A percentile compares a stretch with the other conserved stretches of the same genome.
These are phyloP conservation scores for Apium graveolens DNA, from an alignment of 129 eudicot genomes.

Conservation along the genomic window DNA sequence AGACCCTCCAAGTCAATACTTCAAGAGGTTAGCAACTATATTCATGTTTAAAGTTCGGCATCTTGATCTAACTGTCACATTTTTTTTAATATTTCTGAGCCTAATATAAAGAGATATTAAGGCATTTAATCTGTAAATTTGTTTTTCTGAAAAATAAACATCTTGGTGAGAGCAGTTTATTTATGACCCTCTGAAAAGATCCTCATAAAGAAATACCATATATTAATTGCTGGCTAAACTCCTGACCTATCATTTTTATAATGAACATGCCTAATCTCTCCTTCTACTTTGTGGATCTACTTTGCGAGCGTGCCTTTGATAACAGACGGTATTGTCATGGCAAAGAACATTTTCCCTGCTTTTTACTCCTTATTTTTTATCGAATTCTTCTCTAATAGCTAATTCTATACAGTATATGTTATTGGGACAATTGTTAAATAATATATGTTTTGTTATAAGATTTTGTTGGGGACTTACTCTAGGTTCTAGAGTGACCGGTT, in stretches of 20 bases:
- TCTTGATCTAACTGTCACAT: background rate
- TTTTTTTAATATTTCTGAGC: background rate
- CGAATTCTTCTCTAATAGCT: background rate
- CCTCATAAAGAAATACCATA: background rate
- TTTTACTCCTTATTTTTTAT: background rate
- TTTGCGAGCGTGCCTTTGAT: background rate
- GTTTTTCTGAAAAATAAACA: background rate
- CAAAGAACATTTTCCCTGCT: background rate
- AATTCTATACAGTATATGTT: too few relatives aligned
- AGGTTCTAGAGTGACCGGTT: too few relatives aligned
- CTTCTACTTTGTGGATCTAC: background rate
- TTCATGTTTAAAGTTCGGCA: background rate
- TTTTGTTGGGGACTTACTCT: too few relatives aligned
- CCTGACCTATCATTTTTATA: background rate
- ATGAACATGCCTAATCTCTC: background rate
- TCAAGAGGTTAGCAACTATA: slow-evolving; percentile 17
- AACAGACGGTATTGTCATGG: background rate
- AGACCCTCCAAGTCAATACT: slow-evolving; percentile 11
- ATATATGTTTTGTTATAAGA: too few relatives aligned
- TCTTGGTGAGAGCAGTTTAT: background rate
- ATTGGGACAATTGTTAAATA: too few relatives aligned
- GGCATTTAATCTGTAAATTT: background rate
- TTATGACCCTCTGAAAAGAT: background rate
- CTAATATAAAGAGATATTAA: background rate
- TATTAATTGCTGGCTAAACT: background rate